A percentile compares a stretch with the other conserved stretches of the same genome.
Conservation (phyloP, 441 rosid genomes). For the Gossypium schwendimanii region DNA sequence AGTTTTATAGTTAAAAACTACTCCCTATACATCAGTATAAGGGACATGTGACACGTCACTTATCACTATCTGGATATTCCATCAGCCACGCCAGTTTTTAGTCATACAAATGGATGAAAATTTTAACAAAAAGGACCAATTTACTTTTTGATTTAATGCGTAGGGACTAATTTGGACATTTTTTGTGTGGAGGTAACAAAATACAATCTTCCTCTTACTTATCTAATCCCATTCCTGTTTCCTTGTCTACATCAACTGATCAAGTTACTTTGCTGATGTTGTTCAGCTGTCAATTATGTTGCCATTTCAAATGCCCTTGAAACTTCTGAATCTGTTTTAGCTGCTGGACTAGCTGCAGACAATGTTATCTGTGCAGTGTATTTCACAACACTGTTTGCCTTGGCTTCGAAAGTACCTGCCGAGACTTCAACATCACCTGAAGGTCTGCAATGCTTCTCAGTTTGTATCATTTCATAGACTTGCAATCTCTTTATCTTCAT, state of each 20-base stretch:
- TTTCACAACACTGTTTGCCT: constrained; percentile 66
- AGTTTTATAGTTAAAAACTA: too few species aligned
- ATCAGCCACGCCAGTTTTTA: too few species aligned
- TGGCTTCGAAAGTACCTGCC: constrained; percentile 62
- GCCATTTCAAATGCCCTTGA: constrained; percentile 69
- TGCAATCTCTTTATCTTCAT: background rate
- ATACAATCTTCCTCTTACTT: background rate
- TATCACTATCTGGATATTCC: too few species aligned
- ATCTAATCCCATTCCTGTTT: background rate
- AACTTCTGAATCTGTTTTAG: constrained; percentile 61
- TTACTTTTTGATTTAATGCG: too few species aligned
- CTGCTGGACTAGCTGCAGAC: constrained; percentile 82
- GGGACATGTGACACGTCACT: too few species aligned
- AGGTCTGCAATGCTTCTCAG: constrained; percentile 27
- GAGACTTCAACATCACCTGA: constrained; percentile 38
- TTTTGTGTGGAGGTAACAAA: too few species aligned
- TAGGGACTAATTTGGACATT: too few species aligned
- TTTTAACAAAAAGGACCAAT: too few species aligned
- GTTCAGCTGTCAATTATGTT: constrained; percentile 70
- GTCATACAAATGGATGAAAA: too few species aligned
- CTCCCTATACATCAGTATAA: too few species aligned
- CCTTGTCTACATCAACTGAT: background rate
- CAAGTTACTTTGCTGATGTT: constrained; percentile 8
- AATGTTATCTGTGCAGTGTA: constrained; percentile 80
- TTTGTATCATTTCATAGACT: constrained; percentile 1